Conservation (phyloP, 2,329 filamentous ascomycete genomes). For the Penicillium sp. region DNA sequence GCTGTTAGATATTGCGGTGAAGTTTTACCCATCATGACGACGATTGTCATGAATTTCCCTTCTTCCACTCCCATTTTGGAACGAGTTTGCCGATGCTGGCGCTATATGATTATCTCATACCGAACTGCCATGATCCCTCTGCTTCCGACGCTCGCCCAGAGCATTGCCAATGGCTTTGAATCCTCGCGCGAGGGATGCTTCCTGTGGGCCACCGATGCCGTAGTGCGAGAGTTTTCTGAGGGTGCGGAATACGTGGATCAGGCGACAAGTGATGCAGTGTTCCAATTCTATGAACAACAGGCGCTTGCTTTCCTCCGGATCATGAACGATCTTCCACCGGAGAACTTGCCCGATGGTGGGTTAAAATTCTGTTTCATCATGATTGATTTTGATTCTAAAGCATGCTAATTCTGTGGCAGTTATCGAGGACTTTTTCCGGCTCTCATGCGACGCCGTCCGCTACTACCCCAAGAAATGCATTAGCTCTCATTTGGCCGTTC, state of each 20-base stretch:
- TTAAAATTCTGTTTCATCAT: neutral
- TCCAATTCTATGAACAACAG: slow-evolving; percentile 90
- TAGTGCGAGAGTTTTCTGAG: slow-evolving; percentile 90
- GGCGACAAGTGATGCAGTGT: slow-evolving; percentile 79
- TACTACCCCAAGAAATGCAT: slow-evolving; percentile 86
- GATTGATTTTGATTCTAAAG: neutral
- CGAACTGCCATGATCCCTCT: slow-evolving; percentile 81
- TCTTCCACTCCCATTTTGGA: slow-evolving; percentile 84
- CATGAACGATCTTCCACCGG: slow-evolving; percentile 73
- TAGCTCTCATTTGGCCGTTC: slow-evolving; percentile 67
- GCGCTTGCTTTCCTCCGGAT: slow-evolving; percentile 83
- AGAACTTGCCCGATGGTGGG: slow-evolving; percentile 65
- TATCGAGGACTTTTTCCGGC: slow-evolving; percentile 93
- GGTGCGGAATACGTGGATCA: slow-evolving; percentile 78
- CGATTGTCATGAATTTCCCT: slow-evolving; percentile 82
- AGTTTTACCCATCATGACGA: slow-evolving; percentile 79
- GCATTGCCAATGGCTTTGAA: slow-evolving; percentile 77
- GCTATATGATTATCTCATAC: slow-evolving; percentile 95
- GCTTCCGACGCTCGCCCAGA: slow-evolving; percentile 77
- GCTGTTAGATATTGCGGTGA: slow-evolving; percentile 95
- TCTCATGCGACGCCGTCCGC: slow-evolving; percentile 82
- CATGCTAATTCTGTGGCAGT: slow-evolving; percentile 46
- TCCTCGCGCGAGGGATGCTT: slow-evolving; percentile 89
- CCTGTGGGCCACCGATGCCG: slow-evolving; percentile 95
- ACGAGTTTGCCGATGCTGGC: slow-evolving; percentile 89